These are phyloP conservation scores for Thalassiosira livingstoniorum DNA, from an alignment of 352 stramenopile genomes.

Conservation along the genomic window DNA sequence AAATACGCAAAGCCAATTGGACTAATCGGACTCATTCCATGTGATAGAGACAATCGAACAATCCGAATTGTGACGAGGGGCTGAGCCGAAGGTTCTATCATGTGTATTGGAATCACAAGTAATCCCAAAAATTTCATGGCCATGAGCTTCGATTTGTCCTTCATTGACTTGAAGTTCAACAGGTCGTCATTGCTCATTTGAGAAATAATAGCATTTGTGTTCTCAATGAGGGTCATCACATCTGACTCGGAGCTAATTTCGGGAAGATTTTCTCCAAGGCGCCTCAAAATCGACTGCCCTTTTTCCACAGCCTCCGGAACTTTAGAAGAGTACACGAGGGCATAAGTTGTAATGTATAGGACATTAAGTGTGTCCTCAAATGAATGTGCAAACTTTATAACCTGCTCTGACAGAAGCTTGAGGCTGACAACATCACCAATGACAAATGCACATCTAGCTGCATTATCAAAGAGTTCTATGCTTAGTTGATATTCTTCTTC, in stretches of 20 bases:
- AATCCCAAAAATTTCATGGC: too few relatives aligned
- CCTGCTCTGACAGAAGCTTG: constrained; percentile 21
- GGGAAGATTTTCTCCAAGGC: not conserved
- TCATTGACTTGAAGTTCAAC: too few relatives aligned
- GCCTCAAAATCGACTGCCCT: not conserved
- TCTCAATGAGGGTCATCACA: not conserved
- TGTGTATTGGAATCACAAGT: too few relatives aligned
- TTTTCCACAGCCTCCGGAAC: not conserved
- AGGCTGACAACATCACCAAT: constrained; percentile 21
- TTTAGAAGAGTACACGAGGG: not conserved
- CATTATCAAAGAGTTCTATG: constrained; percentile 26
- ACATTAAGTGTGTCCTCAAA: constrained; percentile 28
- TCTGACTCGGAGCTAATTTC: not conserved
- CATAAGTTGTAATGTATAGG: not conserved
- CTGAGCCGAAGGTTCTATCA: too few relatives aligned
- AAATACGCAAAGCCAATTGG: constrained; percentile 39
- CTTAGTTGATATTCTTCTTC: constrained; percentile 32
- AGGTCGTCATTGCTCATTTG: not conserved
- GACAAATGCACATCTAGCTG: constrained; percentile 20
- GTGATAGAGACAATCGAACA: too few relatives aligned
- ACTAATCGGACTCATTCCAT: constrained; percentile 27
- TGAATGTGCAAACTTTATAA: constrained; percentile 1
- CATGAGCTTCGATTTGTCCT: too few relatives aligned
- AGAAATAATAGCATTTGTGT: not conserved
- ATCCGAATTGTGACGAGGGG: too few relatives aligned